Base-by-base conservation (phyloP, 768 basidiomycete species). In the Suillus variegatus region DNA sequence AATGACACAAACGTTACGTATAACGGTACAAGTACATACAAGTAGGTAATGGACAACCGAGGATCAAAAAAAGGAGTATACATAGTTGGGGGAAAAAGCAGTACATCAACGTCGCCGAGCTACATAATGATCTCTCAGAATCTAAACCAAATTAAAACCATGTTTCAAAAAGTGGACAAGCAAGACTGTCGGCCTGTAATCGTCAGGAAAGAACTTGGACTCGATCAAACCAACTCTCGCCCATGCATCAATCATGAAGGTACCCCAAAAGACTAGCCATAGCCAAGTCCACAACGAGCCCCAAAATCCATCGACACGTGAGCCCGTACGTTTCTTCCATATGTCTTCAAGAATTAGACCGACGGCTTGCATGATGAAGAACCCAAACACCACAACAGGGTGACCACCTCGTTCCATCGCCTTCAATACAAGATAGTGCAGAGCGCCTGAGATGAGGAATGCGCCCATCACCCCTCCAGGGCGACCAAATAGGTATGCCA, bases 371-470 rank as follows among this genome's bases (percentile, higher is more conserved):
- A 86, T 73, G 56, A 90, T 49, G 71, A 90, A 91, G 72, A 85
- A 89, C 2, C 82, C 84, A 1, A 76, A 74, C 7, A 86, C 75
- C 9, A 64, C 61, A 8, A 64, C 13, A 0, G 84, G 80, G 47
- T 89, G 84, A 1, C 78, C 75, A 20, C 86, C 88, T 4, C 79
- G 78, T 1, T 82, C 84, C 84, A 89, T 83, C 6, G 85, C 86
- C 80, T 83, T 89, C 61, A 86, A 64, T 14, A 84, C 87, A 18
- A 84, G 44, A 66, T 86, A 81, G 64, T 93, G 91, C 5, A 91
- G 70, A 7, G 85, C n/a, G 5, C 82, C 88, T 0, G 90, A 92
- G 8, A 84, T 65, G 4, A 83, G 57, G 72, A 92, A 92, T 4
- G 83, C 84, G 8, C 88, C 88, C 3, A 91, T 64, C 10, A 90